Percentiles rank a stretch among this genome's conserved stretches.
Conservation (phyloP, 1,284 basidiomycete species). For the Phenoliferia sp. region DNA sequence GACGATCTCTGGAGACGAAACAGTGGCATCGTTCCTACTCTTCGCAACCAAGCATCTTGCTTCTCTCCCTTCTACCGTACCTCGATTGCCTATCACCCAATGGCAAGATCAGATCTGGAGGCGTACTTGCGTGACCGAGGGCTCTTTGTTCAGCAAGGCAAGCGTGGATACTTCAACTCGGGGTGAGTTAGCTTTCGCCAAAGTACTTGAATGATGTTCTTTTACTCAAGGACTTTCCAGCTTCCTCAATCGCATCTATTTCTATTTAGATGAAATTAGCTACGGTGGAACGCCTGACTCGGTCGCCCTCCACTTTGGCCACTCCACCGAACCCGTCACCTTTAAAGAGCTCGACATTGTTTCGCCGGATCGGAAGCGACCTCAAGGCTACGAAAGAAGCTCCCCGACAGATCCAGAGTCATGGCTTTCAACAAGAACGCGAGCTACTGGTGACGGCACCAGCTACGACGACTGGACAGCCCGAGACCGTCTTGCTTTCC, state of each 20-base stretch:
- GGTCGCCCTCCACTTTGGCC: constrained; percentile 25
- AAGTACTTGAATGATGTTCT: not conserved
- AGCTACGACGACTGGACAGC: constrained; percentile 62
- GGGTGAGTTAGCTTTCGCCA: constrained; percentile 43
- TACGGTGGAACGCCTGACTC: constrained; percentile 50
- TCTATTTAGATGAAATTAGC: constrained; percentile 67
- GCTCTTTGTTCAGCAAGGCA: constrained; percentile 52
- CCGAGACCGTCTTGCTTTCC: constrained; percentile 56
- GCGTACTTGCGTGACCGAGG: constrained; percentile 61
- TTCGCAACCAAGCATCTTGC: constrained; percentile 52
- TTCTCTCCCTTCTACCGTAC: constrained; percentile 69
- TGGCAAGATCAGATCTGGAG: constrained; percentile 63
- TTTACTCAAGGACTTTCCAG: not conserved
- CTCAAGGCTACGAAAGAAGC: constrained; percentile 42
- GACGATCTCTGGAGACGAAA: constrained; percentile 55
- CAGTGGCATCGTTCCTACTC: constrained; percentile 51
- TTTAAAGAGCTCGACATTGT: constrained; percentile 56
- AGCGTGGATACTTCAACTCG: constrained; percentile 56
- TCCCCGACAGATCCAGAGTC: not conserved
- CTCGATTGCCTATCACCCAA: constrained; percentile 69
- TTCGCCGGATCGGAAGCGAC: constrained; percentile 58
- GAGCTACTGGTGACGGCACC: constrained; percentile 62
- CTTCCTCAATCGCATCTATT: constrained; percentile 58
- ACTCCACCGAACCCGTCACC: constrained; percentile 44
- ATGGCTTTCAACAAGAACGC: constrained; percentile 49